These are phyloP conservation scores for Penicillium sp. DNA, from an alignment of 2,329 filamentous ascomycete genomes.

Conservation along the genomic window DNA sequence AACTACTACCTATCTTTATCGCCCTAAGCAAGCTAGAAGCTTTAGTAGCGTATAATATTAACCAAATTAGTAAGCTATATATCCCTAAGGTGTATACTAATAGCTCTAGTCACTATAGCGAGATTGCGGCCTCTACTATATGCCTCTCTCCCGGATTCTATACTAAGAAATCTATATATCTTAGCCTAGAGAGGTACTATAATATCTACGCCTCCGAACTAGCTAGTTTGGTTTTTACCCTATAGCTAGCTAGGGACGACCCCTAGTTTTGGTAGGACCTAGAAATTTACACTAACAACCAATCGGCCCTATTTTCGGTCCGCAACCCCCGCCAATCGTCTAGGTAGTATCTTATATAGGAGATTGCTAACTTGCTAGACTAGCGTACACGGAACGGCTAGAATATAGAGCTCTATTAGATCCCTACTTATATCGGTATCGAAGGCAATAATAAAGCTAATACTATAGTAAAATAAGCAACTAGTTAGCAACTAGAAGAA, in stretches of 20 bases:
- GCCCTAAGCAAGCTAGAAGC: not conserved
- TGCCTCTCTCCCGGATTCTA: not conserved
- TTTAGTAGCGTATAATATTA: conserved; percentile 12
- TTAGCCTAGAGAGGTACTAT: not conserved
- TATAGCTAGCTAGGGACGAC: conserved; percentile 2
- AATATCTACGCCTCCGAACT: conserved; percentile 9
- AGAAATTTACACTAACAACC: conserved; percentile 7
- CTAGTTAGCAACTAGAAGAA: not conserved
- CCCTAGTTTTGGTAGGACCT: not conserved
- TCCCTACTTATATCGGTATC: conserved; percentile 5
- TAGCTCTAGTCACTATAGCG: not conserved
- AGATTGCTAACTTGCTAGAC: not conserved
- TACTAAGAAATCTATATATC: conserved; percentile 2
- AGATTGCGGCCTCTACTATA: not conserved
- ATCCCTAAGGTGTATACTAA: conserved; percentile 2
- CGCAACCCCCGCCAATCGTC: conserved; percentile 8
- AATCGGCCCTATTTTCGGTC: conserved; percentile 6
- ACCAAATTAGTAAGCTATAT: not conserved
- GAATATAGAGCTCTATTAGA: conserved; percentile 1
- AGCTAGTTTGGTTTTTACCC: not conserved
- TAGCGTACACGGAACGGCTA: not conserved
- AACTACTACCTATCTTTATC: conserved; percentile 1
- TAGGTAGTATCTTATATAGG: conserved; percentile 4
- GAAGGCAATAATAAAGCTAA: conserved; percentile 2
- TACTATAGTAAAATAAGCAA: conserved; percentile 1